Conservation (phyloP, 2,329 filamentous ascomycete genomes). For the Colletotrichum simmondsii region DNA sequence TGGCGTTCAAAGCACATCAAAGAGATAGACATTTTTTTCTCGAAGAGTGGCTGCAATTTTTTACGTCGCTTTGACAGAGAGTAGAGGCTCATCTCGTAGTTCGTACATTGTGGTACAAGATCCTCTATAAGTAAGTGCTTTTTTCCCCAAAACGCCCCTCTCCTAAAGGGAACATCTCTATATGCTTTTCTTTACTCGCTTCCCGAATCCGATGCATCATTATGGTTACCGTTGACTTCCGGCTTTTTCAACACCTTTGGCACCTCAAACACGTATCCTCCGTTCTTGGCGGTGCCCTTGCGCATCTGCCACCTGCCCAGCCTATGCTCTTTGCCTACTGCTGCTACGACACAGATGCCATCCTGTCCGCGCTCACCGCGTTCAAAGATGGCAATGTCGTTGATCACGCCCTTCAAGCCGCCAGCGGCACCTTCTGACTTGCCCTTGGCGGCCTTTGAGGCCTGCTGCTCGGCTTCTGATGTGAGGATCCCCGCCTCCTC, state of each 20-base stretch:
- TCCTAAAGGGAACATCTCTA: constrained; percentile 16
- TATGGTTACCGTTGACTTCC: constrained; percentile 47
- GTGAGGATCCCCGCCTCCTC: constrained; percentile 75
- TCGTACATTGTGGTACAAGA: constrained; percentile 33
- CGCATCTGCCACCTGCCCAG: constrained; percentile 83
- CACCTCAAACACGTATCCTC: constrained; percentile 89
- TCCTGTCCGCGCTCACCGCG: constrained; percentile 80
- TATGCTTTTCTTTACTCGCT: constrained; percentile 28
- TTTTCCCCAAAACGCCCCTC: constrained; percentile 13
- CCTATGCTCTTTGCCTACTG: constrained; percentile 86
- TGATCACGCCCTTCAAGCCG: constrained; percentile 76
- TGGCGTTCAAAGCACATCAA: not conserved
- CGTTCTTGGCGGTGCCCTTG: constrained; percentile 73
- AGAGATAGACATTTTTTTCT: not conserved
- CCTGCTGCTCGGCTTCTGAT: constrained; percentile 30
- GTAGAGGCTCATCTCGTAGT: constrained; percentile 25
- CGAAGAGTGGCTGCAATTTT: constrained; percentile 21
- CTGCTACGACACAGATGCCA: constrained; percentile 86
- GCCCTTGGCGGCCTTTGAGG: constrained; percentile 29
- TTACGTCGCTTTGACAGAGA: constrained; percentile 3
- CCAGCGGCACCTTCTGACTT: constrained; percentile 38
- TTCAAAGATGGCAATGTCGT: constrained; percentile 89
- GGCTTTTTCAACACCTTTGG: constrained; percentile 55
- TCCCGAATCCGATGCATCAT: constrained; percentile 38
- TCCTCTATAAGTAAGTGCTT: constrained; percentile 17